Base-by-base conservation (phyloP, 164 flowering plant species). In the Amborella trichopoda region DNA sequence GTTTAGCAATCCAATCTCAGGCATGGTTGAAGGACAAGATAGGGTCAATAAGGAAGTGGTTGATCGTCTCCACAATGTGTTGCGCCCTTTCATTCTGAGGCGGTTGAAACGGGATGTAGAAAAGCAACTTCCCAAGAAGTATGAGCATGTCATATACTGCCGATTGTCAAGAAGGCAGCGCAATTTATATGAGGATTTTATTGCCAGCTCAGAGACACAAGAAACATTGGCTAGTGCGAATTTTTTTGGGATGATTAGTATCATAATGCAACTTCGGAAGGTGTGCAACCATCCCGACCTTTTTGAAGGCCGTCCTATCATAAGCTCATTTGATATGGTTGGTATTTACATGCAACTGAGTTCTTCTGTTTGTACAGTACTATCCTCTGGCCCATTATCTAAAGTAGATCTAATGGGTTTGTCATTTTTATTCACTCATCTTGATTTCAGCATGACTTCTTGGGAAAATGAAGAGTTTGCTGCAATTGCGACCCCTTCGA, bases 241-340 rank as follows among this genome's bases (percentile, higher is more conserved):
- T 49, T 93, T 85, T 56, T 81, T 93, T 71, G 96, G 95, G 46
- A 93, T 93, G 99, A 81, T 93, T 9, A 81, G 91, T 68, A 71
- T 93, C 51, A 93, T 93, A 55, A 93, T 93, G 99, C 99, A 93
- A 64, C 95, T 93, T 41, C 94, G 99, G 12, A 93, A 93, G 72
- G 99, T 93, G 33, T 93, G 99, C 67, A 93, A 93, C 64, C 99
- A 93, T 68, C 99, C 99, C 26, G 96, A 93, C 62, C 73, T 93
- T 45, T 93, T 93, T 75, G 99, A 93, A 66, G 99, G 99, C 13
- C 99, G 99, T 36, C 95, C 99, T 18, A 93, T 93, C 48, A 55
- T 88, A 27, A 93, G 99, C 68, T 93, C 99, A 26, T 88, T 73
- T 75, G 99, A 93, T 56, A 85, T 88, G 96, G 54, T 20, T 52